Evolutionary conservation across 768 basidiomycete species (phyloP).

Genomic region (Tulasnella sp.): DNA sequence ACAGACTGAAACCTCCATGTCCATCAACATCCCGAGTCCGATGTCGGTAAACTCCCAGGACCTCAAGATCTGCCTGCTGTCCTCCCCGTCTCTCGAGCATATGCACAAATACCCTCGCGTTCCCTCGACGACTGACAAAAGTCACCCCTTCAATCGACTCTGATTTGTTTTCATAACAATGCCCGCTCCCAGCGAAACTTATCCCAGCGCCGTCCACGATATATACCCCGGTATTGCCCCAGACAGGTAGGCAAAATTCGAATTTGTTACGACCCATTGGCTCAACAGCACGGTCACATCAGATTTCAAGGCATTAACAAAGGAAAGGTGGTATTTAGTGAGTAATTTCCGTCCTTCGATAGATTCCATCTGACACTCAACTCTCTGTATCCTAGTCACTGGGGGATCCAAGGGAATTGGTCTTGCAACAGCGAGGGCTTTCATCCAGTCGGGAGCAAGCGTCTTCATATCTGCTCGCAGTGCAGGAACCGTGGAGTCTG

Average conservation of each 20-base stretch:
- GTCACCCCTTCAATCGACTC: neutral
- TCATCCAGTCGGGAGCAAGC: slow-evolving; percentile 24
- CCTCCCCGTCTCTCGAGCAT: too few relatives aligned
- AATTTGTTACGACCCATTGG: neutral
- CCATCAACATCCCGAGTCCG: too few relatives aligned
- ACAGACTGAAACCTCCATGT: too few relatives aligned
- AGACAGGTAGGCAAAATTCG: slow-evolving; percentile 16
- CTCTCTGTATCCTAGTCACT: slow-evolving; percentile 9
- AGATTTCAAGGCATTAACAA: slow-evolving; percentile 13
- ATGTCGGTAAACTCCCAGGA: too few relatives aligned
- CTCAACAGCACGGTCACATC: neutral
- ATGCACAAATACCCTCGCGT: too few relatives aligned
- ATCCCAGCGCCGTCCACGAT: slow-evolving; percentile 16
- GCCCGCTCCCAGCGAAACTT: neutral
- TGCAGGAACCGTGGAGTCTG: slow-evolving; percentile 16
- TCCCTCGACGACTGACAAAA: too few relatives aligned
- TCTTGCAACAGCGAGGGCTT: slow-evolving; percentile 20
- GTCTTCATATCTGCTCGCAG: slow-evolving; percentile 22
- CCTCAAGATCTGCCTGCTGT: too few relatives aligned
- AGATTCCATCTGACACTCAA: neutral
- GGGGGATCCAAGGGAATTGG: slow-evolving; percentile 26
- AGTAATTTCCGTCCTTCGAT: neutral
- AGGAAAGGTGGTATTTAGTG: slow-evolving; percentile 23
- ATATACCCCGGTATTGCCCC: slow-evolving; percentile 25
- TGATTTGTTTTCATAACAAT: neutral